These are phyloP conservation scores for Neonectria coccinea DNA, from an alignment of 2,329 filamentous ascomycete genomes.

Conservation along the genomic window DNA sequence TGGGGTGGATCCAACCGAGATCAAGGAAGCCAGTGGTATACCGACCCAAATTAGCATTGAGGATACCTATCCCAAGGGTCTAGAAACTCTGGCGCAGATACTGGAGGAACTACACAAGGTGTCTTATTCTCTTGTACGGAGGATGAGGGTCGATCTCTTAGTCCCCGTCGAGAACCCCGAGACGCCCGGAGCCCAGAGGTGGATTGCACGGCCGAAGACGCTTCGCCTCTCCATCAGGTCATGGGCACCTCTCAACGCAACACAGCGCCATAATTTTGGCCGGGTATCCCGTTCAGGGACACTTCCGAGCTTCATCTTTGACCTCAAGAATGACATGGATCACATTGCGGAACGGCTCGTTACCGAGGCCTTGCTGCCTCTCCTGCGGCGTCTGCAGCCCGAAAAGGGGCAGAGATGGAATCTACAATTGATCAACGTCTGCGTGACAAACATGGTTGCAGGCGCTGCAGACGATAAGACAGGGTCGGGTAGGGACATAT, in stretches of 20 bases:
- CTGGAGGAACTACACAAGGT: conserved; percentile 76
- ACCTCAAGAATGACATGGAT: conserved; percentile 67
- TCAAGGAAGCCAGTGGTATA: conserved; percentile 76
- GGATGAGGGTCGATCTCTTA: conserved; percentile 83
- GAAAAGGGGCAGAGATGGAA: conserved; percentile 78
- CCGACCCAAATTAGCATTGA: conserved; percentile 95
- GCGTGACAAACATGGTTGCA: conserved; percentile 84
- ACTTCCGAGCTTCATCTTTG: conserved; percentile 80
- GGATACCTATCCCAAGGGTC: conserved; percentile 80
- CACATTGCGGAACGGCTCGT: conserved; percentile 76
- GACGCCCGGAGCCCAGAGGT: conserved; percentile 56
- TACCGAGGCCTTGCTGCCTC: conserved; percentile 72
- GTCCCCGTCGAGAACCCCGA: conserved; percentile 58
- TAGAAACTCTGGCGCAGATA: conserved; percentile 74
- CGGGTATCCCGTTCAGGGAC: conserved; percentile 81
- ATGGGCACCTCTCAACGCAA: conserved; percentile 52
- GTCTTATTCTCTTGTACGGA: conserved; percentile 75
- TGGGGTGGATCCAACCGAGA: conserved; percentile 80
- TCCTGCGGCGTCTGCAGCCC: conserved; percentile 81
- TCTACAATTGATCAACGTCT: conserved; percentile 85
- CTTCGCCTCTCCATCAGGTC: conserved; percentile 84
- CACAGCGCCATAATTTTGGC: conserved; percentile 69
- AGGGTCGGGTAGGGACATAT: conserved; percentile 79
- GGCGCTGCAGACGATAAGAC: conserved; percentile 62
- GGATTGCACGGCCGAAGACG: conserved; percentile 85